Evolutionary conservation across 2,329 filamentous ascomycete species (phyloP).

Genomic region (Reticulascus tulasneorum): DNA sequence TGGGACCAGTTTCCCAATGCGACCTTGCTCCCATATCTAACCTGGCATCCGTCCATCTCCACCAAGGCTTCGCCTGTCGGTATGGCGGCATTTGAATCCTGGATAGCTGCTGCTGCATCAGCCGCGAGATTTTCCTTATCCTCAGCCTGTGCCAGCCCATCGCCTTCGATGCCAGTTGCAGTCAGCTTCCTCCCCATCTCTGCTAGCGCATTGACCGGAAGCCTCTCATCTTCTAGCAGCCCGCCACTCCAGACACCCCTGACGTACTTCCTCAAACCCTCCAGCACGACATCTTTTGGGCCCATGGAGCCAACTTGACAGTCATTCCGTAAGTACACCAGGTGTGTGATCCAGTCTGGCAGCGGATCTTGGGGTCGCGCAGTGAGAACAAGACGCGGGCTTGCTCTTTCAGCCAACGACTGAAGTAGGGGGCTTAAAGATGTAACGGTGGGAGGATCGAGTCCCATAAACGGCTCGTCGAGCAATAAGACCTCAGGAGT

Average conservation of each 20-base stretch:
- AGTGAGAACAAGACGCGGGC: conserved; percentile 71
- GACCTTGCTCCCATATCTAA: conserved; percentile 73
- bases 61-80: conserved; percentile 64
- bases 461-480: conserved; percentile 94
- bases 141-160: conserved; percentile 26
- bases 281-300: conserved; percentile 57
- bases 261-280: conserved; percentile 45
- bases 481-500: conserved; percentile 78
- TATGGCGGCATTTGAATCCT: conserved; percentile 2
- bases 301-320: conserved; percentile 65
- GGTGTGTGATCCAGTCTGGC: conserved; percentile 85
- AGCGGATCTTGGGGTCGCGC: conserved; percentile 81
- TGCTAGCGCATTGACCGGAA: conserved; percentile 44
- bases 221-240: conserved; percentile 39
- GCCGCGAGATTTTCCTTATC: conserved; percentile 12
- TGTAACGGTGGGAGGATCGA: conserved; percentile 78
- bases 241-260: conserved; percentile 40
- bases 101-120: conserved; percentile 1
- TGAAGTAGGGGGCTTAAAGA: conserved; percentile 68
- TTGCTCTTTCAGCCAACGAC: conserved; percentile 60
- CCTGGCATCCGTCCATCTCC: conserved; percentile 80
- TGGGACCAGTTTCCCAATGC: conserved; percentile 80
- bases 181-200: conserved; percentile 48
- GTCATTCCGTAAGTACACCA: conserved; percentile 67
- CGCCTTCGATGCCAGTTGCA: conserved; percentile 31